Percentiles rank a stretch among this genome's conserved stretches.
These are phyloP conservation scores for Corymbia calophylla DNA, from an alignment of 441 rosid species.

Conservation along the genomic window DNA sequence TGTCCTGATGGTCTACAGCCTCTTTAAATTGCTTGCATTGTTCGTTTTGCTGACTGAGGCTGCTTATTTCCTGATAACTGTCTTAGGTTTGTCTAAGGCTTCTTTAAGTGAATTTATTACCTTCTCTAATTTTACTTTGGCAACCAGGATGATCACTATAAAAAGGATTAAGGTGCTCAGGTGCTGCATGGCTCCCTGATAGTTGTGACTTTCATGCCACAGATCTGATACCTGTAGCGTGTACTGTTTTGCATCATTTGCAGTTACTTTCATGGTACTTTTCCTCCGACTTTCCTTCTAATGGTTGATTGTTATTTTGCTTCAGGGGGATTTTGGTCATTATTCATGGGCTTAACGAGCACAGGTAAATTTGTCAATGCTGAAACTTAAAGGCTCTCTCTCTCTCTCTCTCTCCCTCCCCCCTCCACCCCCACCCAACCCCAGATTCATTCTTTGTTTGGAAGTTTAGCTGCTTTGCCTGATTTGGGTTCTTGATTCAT, in stretches of 20 bases:
- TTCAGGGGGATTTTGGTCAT: conserved; percentile 84
- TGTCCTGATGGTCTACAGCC: background rate
- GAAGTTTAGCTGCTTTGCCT: background rate
- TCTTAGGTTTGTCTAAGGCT: background rate
- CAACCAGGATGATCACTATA: background rate
- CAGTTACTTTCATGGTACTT: background rate
- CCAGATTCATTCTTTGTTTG: background rate
- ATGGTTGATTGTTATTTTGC: background rate
- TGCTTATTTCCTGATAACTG: background rate
- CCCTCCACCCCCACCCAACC: background rate
- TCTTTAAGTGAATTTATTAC: background rate
- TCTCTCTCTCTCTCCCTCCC: background rate
- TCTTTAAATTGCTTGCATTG: background rate
- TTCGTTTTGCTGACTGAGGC: background rate
- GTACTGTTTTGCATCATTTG: background rate
- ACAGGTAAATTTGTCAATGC: conserved; percentile 43
- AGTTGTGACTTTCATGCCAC: background rate
- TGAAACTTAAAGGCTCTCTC: background rate
- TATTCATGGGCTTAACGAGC: conserved; percentile 91
- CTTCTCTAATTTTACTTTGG: background rate
- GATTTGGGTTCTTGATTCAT: background rate
- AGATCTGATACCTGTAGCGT: background rate
- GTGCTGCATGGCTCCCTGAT: background rate
- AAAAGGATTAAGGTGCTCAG: background rate
- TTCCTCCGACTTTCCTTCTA: background rate